These are phyloP conservation scores for Pseudocercospora macadamiae DNA, from an alignment of 2,329 filamentous ascomycete species.

Conservation along the genomic window DNA sequence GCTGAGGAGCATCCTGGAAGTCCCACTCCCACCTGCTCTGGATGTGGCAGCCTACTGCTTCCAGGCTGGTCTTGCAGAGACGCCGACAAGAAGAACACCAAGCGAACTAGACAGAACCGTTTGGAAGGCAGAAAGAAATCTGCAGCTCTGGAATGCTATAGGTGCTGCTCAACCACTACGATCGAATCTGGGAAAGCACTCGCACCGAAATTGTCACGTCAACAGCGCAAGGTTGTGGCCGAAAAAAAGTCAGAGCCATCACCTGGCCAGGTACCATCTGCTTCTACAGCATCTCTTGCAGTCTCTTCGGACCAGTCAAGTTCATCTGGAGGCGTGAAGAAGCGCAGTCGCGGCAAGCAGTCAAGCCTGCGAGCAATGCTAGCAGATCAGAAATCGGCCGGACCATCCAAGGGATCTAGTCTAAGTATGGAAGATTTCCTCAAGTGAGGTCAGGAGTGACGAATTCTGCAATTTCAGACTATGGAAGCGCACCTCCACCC, in stretches of 20 bases:
- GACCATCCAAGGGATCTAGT: slow-evolving; percentile 31
- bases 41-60: slow-evolving; percentile 65
- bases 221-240: neutral
- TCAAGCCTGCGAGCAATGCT: slow-evolving; percentile 64
- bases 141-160: neutral
- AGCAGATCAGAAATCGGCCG: slow-evolving; percentile 46
- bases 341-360: slow-evolving; percentile 64
- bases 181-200: neutral
- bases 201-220: neutral
- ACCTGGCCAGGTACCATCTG: neutral
- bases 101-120: slow-evolving; percentile 13
- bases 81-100: neutral
- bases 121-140: neutral
- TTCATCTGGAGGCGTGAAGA: slow-evolving; percentile 58
- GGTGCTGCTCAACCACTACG: neutral
- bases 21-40: slow-evolving; percentile 57
- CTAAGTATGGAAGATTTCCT: slow-evolving; percentile 47
- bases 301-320: neutral
- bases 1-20: neutral
- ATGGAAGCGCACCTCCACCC: too few relatives aligned
- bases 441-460: too few relatives aligned
- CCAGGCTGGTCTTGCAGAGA: slow-evolving; percentile 43
- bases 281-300: slow-evolving; percentile 34
- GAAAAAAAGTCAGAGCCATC: neutral
- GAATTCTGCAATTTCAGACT: too few relatives aligned